Evolutionary conservation across 2,329 filamentous ascomycete genomes (phyloP).

Genomic region (Sarocladiaceae sp.): DNA sequence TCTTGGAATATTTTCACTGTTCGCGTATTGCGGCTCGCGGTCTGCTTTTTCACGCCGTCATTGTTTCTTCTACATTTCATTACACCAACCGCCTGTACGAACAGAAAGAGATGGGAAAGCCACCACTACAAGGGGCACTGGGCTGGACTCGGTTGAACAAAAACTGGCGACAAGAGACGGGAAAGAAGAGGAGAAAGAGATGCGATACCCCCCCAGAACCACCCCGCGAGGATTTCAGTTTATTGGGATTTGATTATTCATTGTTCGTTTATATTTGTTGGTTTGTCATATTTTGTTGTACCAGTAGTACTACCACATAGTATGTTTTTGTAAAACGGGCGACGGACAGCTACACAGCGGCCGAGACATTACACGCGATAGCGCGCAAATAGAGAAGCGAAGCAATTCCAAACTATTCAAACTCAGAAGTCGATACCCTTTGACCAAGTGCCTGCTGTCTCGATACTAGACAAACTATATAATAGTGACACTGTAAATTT

Average conservation of each 20-base stretch:
- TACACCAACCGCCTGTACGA: neutral
- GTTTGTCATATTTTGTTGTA: too few species aligned
- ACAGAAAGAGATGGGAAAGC: conserved; percentile 1
- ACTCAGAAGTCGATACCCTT: conserved; percentile 1
- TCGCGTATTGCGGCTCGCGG: neutral
- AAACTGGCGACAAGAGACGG: conserved; percentile 7
- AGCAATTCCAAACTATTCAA: conserved; percentile 9
- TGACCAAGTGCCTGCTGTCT: too few species aligned
- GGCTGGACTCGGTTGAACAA: conserved; percentile 7
- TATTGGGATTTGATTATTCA: neutral
- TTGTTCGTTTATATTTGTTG: neutral
- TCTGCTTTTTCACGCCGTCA: neutral
- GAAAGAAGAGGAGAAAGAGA: conserved; percentile 5
- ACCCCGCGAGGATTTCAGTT: conserved; percentile 2
- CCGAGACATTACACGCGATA: conserved; percentile 6
- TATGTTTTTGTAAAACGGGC: conserved; percentile 3
- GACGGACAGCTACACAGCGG: conserved; percentile 7
- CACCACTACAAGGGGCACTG: neutral
- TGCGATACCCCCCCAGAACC: conserved; percentile 7
- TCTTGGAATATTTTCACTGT: neutral
- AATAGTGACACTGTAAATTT: too few species aligned
- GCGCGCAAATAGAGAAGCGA: conserved; percentile 8
- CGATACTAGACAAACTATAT: too few species aligned
- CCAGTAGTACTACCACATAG: conserved; percentile 7
- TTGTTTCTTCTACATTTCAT: neutral